phyloP scores from a whole-genome alignment of 495 filamentous ascomycete species.

The Penicillium silybi region DNA sequence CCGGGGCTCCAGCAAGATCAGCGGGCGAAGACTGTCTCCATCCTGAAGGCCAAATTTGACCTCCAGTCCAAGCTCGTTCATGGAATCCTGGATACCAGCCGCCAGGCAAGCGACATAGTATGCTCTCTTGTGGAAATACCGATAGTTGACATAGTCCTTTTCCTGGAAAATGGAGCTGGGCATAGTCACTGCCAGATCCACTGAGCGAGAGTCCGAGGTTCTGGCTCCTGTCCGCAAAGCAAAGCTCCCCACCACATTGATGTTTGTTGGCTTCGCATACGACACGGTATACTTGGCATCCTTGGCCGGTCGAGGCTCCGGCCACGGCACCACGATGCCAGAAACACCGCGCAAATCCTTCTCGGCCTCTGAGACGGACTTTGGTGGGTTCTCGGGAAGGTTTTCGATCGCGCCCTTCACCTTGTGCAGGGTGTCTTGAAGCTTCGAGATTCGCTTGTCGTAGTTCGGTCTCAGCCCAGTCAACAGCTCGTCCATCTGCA shows the following conservation, averaged over 20 bases:
- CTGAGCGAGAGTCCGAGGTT: conserved; percentile 48
- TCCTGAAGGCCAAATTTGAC: conserved; percentile 65
- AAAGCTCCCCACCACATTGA: conserved; percentile 90
- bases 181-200: conserved; percentile 87
- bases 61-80: conserved; percentile 46
- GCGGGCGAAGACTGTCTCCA: conserved; percentile 73
- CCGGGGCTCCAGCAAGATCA: conserved; percentile 54
- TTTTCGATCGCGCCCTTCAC: conserved; percentile 73
- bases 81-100: conserved; percentile 55
- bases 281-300: conserved; percentile 75
- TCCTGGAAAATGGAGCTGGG: conserved; percentile 77
- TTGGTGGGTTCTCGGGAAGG: conserved; percentile 53
- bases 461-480: conserved; percentile 65
- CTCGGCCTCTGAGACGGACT: conserved; percentile 62
- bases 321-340: conserved; percentile 73
- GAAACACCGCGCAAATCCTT: conserved; percentile 59
- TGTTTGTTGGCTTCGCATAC: conserved; percentile 68
- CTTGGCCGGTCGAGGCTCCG: conserved; percentile 66
- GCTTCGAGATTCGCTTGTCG: conserved; percentile 55
- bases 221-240: conserved; percentile 68
- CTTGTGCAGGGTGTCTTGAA: conserved; percentile 66
- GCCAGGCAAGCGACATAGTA: conserved; percentile 85
- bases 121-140: conserved; percentile 92
- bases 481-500: conserved; percentile 84
- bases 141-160: conserved; percentile 89